Evolutionary conservation across 805 yeast genomes (phyloP), one percentile per base, ranked within the genome.

Genomic region (Cyberlindnera maritima): DNA sequence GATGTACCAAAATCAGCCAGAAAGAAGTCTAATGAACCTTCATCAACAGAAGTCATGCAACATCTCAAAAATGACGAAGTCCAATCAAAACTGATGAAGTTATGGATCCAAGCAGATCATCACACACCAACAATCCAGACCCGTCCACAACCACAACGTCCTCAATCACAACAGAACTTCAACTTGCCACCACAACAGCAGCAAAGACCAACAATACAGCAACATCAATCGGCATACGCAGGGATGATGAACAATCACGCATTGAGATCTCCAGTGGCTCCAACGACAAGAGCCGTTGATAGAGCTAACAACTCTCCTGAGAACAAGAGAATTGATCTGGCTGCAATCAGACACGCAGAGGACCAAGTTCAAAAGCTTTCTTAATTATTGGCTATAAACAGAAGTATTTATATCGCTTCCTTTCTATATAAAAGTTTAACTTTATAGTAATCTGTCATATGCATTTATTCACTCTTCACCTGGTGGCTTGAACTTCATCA

Each of bases 261-360:
- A 15, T 34, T 52, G 25, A 55, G 54, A 32, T 47, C 59, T 1
- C 50, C 57, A 31, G 54, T 35, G 17, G 55, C 63, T 28, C 75
- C 74, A 8, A 63, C 71, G 0, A 70, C 75, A 11, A 62, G 75
- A 47, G 74, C 74, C 0, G 75, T 69, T 2, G 68, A 69, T 49
- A 59, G 72, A 47, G 63, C 63, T 2, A 49, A 54, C 19, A 46
- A 53, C 17, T 47, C 59, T 5, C 54, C 58, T 11, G 61, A 49
- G 25, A 56, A 50, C 23, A 56, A 49, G 14, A 45, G 59, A 40
- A 61, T 61, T n/a, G 62, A 61, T 38, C 37, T 61, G 20, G 54
- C 58, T 13, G 55, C 61, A 2, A 50, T 52, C 14, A 55, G 62
- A 38, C 31, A 49, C 18, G 52, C 46, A n/a, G 60, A 55, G 19